Conservation (phyloP, 257 asterid genomes). For the Petunia secreta region DNA sequence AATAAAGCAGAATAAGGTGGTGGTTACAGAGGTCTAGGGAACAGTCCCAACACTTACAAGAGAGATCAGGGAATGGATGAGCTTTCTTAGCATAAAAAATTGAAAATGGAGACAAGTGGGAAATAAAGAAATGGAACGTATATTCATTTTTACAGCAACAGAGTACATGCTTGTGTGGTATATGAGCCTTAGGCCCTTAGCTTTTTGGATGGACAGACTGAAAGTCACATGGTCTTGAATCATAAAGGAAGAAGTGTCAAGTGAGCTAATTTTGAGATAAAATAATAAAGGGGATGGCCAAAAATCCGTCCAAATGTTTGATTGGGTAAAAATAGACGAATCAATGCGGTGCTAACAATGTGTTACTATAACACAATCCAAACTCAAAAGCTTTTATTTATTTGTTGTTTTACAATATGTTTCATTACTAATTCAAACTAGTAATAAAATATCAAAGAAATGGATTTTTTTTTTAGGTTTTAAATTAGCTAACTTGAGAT, state of each 20-base stretch:
- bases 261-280: too few relatives aligned
- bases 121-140: not conserved
- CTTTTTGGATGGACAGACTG: not conserved
- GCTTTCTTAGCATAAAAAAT: not conserved
- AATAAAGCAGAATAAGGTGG: not conserved
- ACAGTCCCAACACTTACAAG: constrained; percentile 1
- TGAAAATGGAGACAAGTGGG: not conserved
- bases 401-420: too few relatives aligned
- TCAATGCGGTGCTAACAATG: too few relatives aligned
- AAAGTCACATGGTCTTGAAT: not conserved
- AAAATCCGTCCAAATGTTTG: too few relatives aligned
- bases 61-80: constrained; percentile 8
- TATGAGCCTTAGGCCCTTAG: not conserved
- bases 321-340: too few relatives aligned
- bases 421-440: too few relatives aligned
- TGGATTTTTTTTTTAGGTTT: too few relatives aligned
- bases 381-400: too few relatives aligned
- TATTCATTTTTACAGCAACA: not conserved
- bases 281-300: too few relatives aligned
- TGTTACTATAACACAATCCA: too few relatives aligned
- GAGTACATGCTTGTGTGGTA: not conserved
- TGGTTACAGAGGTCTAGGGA: not conserved
- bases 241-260: not conserved
- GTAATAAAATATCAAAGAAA: too few relatives aligned
- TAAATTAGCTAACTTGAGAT: too few relatives aligned